Evolutionary conservation across 805 yeast genomes (phyloP).

Genomic region (Kluyveromyces nonfermentans): DNA sequence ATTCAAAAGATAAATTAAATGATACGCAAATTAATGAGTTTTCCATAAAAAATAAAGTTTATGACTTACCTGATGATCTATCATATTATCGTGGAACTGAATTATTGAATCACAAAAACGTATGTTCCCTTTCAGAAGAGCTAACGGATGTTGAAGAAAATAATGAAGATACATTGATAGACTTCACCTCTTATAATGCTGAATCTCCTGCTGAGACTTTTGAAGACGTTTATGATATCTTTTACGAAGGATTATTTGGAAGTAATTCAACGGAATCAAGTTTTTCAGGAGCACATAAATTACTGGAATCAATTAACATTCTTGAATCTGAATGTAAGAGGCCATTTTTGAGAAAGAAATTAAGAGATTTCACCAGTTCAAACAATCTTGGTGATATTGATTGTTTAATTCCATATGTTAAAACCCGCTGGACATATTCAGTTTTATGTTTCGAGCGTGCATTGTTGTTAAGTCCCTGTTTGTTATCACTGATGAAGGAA

Average conservation of each 20-base stretch:
- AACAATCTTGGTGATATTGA: slow-evolving; percentile 1
- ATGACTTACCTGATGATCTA: not conserved
- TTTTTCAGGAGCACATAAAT: slow-evolving; percentile 2
- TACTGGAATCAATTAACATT: slow-evolving; percentile 1
- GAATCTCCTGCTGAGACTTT: not conserved
- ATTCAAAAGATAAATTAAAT: not conserved
- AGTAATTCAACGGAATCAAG: not conserved
- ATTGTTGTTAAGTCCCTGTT: not conserved
- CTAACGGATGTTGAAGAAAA: not conserved
- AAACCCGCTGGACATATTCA: slow-evolving; percentile 3
- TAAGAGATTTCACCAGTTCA: not conserved
- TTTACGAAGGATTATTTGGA: not conserved
- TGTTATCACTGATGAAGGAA: not conserved
- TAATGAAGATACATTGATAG: not conserved
- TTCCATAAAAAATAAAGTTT: not conserved
- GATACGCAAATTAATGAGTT: not conserved
- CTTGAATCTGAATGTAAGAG: not conserved
- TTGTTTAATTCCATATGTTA: slow-evolving; percentile 1
- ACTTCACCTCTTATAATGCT: not conserved
- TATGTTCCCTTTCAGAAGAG: not conserved
- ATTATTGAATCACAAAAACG: too few species aligned
- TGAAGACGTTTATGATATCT: slow-evolving; percentile 2
- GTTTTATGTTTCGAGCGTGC: slow-evolving; percentile 3
- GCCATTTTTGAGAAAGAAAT: not conserved
- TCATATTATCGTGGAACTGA: not conserved